Percentiles rank a stretch among this genome's conserved stretches.
Evolutionary conservation across 768 basidiomycete species (phyloP).

Genomic region (Paxillus involutus): DNA sequence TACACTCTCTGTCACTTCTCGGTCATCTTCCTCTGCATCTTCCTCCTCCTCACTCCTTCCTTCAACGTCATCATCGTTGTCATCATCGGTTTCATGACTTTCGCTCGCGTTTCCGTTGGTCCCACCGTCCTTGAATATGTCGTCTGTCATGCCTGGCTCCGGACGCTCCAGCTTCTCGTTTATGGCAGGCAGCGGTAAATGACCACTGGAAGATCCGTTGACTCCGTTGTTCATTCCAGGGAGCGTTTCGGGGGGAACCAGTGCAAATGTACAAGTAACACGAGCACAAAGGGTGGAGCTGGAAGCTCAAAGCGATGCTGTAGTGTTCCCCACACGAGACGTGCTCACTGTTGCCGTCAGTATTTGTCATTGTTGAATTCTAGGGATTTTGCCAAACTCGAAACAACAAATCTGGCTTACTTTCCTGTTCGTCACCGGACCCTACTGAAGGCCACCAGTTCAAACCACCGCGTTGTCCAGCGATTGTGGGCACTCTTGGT

Average conservation of each 20-base stretch:
- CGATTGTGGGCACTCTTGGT: too few species aligned
- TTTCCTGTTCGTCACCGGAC: too few species aligned
- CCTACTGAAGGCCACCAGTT: too few species aligned
- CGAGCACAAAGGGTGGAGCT: slow-evolving; percentile 11
- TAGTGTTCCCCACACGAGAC: neutral
- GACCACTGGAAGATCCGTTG: neutral
- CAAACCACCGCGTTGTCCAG: too few species aligned
- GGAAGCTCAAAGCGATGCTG: neutral
- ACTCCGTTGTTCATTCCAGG: neutral
- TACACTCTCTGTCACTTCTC: neutral
- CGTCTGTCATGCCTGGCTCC: neutral
- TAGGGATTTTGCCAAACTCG: neutral
- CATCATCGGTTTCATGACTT: neutral
- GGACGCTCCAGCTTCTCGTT: slow-evolving; percentile 3
- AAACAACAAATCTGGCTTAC: too few species aligned
- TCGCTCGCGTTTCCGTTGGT: slow-evolving; percentile 20
- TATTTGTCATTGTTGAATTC: neutral
- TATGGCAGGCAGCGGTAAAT: neutral
- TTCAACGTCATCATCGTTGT: slow-evolving; percentile 5
- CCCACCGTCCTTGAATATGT: slow-evolving; percentile 1
- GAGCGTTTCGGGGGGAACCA: slow-evolving; percentile 9
- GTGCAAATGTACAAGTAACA: neutral
- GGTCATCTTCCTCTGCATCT: neutral
- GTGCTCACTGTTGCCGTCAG: neutral
- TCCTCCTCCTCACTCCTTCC: slow-evolving; percentile 6